Evolutionary conservation across 1,139 yeast species (phyloP), one percentile per base, ranked within the genome.

Genomic region (Pichia sp.): DNA sequence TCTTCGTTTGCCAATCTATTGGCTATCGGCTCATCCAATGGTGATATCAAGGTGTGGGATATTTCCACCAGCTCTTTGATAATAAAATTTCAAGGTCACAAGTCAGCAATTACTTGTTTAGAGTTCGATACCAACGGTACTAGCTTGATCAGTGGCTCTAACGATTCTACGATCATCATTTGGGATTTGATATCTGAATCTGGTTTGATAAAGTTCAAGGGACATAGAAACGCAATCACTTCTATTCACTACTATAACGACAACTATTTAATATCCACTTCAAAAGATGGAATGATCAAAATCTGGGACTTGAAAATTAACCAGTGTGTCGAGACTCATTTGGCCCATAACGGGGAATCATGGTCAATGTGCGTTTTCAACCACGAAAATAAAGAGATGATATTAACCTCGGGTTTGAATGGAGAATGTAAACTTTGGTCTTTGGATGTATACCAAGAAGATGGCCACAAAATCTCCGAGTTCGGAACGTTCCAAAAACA

Each of bases 111-210:
- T 19, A 80, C 92, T 4, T 70, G 76, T 29, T 75, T 93, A 53
- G 70, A 73, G 55, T 93, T 93, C 65, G 97, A 92, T 67, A 64
- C 69, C 23, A 82, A 85, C 46, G 98, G 99, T 48, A 90, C 98
- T 0, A 76, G 95, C 59, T 74, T 93, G 32, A 82, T 86, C 26
- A 86, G 96, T 10, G 99, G 98, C 1, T 85, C 97, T 0, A 79
- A 81, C 50, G 99, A 93, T 69, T 79, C 97, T 2, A 76, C 81
- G 55, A 82, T 93, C 41, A 87, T 95, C 58, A 75, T 92, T 60
- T 93, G 99, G 99, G 99, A 93, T 72, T 79, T 93, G 58, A 93
- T 93, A 8, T 88, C 89, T 13, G 99, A 93, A 75, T 85, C 82
- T 47, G 99, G 99, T 8, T 72, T 92, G 49, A 88, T 81, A 73